Conservation (phyloP, 1,284 basidiomycete genomes). For the Ganoderma lingzhi region DNA sequence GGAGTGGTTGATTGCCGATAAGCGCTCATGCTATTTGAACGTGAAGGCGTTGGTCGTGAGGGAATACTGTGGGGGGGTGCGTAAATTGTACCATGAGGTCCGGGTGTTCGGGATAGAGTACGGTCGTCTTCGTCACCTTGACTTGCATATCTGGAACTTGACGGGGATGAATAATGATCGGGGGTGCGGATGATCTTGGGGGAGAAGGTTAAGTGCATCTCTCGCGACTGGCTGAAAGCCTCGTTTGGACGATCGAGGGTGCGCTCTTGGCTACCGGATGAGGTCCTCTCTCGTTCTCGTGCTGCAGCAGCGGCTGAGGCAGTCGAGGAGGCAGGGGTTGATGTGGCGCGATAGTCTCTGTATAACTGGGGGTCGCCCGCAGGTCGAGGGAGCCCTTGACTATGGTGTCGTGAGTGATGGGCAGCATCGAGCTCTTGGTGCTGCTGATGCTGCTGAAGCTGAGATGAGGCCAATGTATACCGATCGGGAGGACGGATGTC, state of each 20-base stretch:
- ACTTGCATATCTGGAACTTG: constrained; percentile 21
- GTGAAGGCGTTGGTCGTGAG: constrained; percentile 30
- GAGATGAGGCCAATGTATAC: constrained; percentile 4
- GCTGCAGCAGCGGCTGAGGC: constrained; percentile 23
- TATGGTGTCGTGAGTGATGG: constrained; percentile 27
- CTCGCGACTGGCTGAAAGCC: constrained; percentile 54
- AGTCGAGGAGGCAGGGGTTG: constrained; percentile 24
- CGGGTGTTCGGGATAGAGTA: constrained; percentile 30
- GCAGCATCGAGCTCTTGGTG: constrained; percentile 8
- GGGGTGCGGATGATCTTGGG: constrained; percentile 71
- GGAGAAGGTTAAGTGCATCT: constrained; percentile 72
- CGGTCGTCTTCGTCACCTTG: constrained; percentile 22
- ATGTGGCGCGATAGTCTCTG: constrained; percentile 25
- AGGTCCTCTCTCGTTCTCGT: constrained; percentile 8
- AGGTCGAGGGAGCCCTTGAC: constrained; percentile 26
- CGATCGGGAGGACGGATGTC: not conserved
- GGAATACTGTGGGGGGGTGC: constrained; percentile 31
- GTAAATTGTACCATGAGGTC: constrained; percentile 37
- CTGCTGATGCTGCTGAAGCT: constrained; percentile 23
- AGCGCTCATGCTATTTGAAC: constrained; percentile 31
- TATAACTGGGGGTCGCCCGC: constrained; percentile 8
- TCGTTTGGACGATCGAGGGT: constrained; percentile 31
- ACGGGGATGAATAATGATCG: constrained; percentile 51
- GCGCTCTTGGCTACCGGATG: not conserved
- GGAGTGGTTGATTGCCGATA: constrained; percentile 32